Evolutionary conservation across 495 filamentous ascomycete species (phyloP), one percentile per base, ranked within the genome.

Genomic region (Bacidia rubella): DNA sequence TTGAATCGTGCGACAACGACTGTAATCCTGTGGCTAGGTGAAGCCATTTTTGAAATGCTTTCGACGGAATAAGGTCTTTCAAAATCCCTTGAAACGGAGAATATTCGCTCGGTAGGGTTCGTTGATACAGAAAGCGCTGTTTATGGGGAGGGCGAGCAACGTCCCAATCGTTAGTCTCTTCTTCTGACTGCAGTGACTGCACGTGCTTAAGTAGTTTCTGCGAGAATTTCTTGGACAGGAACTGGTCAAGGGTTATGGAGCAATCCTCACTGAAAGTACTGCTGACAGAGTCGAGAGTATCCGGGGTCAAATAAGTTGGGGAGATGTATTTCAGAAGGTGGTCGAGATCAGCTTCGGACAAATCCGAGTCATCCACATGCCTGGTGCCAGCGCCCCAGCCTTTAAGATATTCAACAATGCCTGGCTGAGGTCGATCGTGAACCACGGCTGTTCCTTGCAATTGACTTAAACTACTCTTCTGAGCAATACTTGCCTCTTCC

Each of bases 141-240:
- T 97, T 99, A 68, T 97, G 90, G 2, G 92, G 92, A 27, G 92
- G 92, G 12, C 80, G 74, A 20, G 92, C 86, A 12, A 92, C 82
- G 39, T 75, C 76, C 85, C 85, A 90, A 2, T 20, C 25, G 4
- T 24, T 10, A 15, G 2, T 1, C 15, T 9, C 29, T 1, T 32
- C 29, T 21, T 47, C 59, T 5, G 45, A 26, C 19, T 68, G 70
- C 11, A 75, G 59, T 45, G 71, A 68, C 45, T 81, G 75, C 45
- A 96, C 74, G 52, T 85, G 85, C 1, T 73, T 69, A 27, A 76
- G 78, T 11, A 99, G 68, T 4, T 73, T 73, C 7, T 74, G 71
- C 10, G 81, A 75, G 64, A 89, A 97, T 55, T 83, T 87, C 25
- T 78, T 74, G 27, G 78, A 82, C 2, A 99, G 70, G 60, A 99